Conservation (phyloP, 2,329 filamentous ascomycete genomes). For the Iodosphaeria phyllophila region DNA sequence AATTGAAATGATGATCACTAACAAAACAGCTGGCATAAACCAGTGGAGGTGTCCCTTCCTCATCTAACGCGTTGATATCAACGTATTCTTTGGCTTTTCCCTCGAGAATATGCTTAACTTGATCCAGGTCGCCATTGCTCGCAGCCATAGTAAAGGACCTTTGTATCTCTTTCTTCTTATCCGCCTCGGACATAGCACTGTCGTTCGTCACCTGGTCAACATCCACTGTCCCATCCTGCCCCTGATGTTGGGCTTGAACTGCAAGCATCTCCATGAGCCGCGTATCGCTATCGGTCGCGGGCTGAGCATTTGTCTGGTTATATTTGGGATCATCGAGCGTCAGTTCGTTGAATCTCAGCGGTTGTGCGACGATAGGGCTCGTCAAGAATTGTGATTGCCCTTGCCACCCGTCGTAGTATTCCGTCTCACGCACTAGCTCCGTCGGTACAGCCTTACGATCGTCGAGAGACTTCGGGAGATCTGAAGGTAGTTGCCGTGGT, state of each 20-base stretch:
- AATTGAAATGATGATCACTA: no score
- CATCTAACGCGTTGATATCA: constrained; percentile 73
- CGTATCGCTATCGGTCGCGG: constrained; percentile 57
- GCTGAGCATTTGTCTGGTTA: constrained; percentile 44
- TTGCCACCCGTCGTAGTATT: constrained; percentile 99
- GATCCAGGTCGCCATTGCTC: constrained; percentile 80
- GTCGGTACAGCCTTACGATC: constrained; percentile 56
- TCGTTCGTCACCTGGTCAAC: constrained; percentile 65
- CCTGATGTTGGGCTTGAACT: constrained; percentile 72
- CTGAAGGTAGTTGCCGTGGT: constrained; percentile 47
- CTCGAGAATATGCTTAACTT: constrained; percentile 56
- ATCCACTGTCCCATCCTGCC: constrained; percentile 52
- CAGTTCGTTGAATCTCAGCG: constrained; percentile 64
- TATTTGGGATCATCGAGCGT: constrained; percentile 62
- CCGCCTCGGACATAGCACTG: constrained; percentile 49
- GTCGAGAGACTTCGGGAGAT: constrained; percentile 81
- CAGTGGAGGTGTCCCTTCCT: constrained; percentile 87
- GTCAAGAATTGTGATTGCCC: constrained; percentile 93
- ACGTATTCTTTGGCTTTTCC: constrained; percentile 60
- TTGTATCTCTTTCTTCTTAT: constrained; percentile 71
- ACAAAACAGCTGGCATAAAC: constrained; percentile 98
- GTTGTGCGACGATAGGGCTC: constrained; percentile 66
- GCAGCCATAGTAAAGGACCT: constrained; percentile 86
- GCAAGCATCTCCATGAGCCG: constrained; percentile 92
- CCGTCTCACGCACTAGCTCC: constrained; percentile 62